Conservation (phyloP, 805 yeast genomes). For the Metschnikowia gruessii region DNA sequence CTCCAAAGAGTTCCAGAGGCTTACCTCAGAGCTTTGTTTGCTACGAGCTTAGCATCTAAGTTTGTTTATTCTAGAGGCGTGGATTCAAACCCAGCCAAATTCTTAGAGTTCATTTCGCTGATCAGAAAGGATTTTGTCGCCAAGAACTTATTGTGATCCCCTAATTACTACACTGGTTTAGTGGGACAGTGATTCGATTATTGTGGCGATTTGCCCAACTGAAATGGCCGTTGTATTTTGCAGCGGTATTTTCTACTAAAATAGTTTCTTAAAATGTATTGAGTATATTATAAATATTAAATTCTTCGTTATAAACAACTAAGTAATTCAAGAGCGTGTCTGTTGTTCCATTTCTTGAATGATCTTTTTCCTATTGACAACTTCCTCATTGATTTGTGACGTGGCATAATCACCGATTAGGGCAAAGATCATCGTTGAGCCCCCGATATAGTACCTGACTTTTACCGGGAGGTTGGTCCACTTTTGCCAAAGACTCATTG, state of each 20-base stretch:
- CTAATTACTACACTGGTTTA: conserved; percentile 18
- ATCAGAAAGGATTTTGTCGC: conserved; percentile 46
- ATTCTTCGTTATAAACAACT: background rate
- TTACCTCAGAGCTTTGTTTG: conserved; percentile 84
- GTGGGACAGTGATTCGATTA: background rate
- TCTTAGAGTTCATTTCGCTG: conserved; percentile 64
- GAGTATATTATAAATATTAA: background rate
- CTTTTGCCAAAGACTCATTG: conserved; percentile 32
- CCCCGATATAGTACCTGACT: conserved; percentile 40
- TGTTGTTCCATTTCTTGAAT: conserved; percentile 21
- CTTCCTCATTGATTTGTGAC: conserved; percentile 35
- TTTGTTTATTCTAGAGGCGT: conserved; percentile 82
- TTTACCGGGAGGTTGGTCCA: conserved; percentile 43
- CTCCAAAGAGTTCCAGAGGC: conserved; percentile 80
- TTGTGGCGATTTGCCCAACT: background rate
- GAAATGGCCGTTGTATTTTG: background rate
- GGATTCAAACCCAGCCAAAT: conserved; percentile 75
- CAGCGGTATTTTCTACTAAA: background rate
- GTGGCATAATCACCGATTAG: conserved; percentile 41
- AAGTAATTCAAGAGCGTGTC: background rate
- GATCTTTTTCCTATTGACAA: conserved; percentile 31
- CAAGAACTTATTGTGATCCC: conserved; percentile 31
- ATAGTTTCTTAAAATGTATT: background rate
- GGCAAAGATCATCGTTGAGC: conserved; percentile 40
- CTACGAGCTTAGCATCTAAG: conserved; percentile 78